Conservation (phyloP, 2,329 filamentous ascomycete genomes). For the Cercospora sp. region DNA sequence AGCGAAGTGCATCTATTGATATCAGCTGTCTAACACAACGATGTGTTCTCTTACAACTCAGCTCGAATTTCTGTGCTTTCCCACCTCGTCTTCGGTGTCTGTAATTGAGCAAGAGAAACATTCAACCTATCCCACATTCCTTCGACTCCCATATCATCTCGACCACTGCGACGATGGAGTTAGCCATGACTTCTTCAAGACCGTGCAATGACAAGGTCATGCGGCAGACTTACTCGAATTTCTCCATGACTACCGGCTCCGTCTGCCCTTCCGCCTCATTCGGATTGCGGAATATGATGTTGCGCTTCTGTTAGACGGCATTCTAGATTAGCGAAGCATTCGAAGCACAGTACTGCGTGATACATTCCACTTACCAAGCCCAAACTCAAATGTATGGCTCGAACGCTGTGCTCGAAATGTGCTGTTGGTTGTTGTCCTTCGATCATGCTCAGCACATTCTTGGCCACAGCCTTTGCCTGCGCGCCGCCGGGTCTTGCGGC, state of each 20-base stretch:
- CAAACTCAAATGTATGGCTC: conserved; percentile 24
- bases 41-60: neutral
- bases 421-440: conserved; percentile 24
- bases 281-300: conserved; percentile 24
- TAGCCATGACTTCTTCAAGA: neutral
- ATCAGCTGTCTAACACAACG: neutral
- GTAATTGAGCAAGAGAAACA: neutral
- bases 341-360: neutral
- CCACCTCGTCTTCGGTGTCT: neutral
- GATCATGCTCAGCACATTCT: conserved; percentile 56
- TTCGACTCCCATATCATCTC: conserved; percentile 23
- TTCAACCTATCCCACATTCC: neutral
- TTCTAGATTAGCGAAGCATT: neutral
- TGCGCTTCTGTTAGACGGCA: conserved; percentile 15
- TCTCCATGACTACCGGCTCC: conserved; percentile 19
- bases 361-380: conserved; percentile 10
- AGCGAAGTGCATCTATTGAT: neutral
- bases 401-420: conserved; percentile 11
- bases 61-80: neutral
- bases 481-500: conserved; percentile 54
- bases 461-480: conserved; percentile 55
- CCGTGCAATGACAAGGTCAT: no score
- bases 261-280: conserved; percentile 23
- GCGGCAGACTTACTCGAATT: conserved; percentile 17
- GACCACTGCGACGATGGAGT: conserved; percentile 4